A percentile compares a stretch with the other conserved stretches of the same genome.
These are phyloP conservation scores for Mycena citricolor DNA, from an alignment of 1,284 basidiomycete species.

Conservation along the genomic window DNA sequence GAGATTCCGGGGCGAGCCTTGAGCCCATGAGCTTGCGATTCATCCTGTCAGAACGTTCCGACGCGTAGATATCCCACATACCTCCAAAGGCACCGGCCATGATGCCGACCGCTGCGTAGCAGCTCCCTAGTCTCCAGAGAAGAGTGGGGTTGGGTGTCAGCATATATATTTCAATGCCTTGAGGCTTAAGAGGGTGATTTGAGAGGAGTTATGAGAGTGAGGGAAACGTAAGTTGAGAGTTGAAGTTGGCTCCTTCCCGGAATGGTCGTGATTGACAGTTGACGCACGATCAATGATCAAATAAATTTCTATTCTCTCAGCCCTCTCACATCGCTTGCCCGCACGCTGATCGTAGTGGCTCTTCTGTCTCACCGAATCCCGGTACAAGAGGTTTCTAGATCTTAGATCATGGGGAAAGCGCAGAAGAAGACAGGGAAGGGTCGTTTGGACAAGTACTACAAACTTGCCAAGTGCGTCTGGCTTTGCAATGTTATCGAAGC, in stretches of 20 bases:
- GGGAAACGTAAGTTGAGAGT: background rate
- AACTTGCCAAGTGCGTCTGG: slow-evolving; percentile 79
- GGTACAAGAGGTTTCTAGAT: no score
- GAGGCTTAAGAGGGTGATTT: no score
- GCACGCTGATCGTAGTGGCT: no score
- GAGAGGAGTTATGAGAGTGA: background rate
- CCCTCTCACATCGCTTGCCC: no score
- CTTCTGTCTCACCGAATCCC: no score
- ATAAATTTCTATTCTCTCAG: no score
- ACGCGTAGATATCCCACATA: slow-evolving; percentile 18
- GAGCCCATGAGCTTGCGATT: slow-evolving; percentile 54
- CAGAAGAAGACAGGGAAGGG: slow-evolving; percentile 94
- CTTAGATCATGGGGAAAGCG: slow-evolving; percentile 66
- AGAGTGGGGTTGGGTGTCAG: slow-evolving; percentile 19
- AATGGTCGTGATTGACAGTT: background rate
- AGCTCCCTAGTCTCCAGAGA: slow-evolving; percentile 44
- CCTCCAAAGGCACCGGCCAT: slow-evolving; percentile 67
- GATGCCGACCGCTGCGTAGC: slow-evolving; percentile 51
- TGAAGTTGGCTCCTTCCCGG: background rate
- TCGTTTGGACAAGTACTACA: slow-evolving; percentile 95
- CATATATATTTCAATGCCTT: no score
- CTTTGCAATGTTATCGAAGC: slow-evolving; percentile 4
- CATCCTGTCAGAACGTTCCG: background rate
- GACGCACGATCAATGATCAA: no score
- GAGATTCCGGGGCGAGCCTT: slow-evolving; percentile 49